Conservation (phyloP, 108 stramenopile genomes). For the Fistulifera pelliculosa region DNA sequence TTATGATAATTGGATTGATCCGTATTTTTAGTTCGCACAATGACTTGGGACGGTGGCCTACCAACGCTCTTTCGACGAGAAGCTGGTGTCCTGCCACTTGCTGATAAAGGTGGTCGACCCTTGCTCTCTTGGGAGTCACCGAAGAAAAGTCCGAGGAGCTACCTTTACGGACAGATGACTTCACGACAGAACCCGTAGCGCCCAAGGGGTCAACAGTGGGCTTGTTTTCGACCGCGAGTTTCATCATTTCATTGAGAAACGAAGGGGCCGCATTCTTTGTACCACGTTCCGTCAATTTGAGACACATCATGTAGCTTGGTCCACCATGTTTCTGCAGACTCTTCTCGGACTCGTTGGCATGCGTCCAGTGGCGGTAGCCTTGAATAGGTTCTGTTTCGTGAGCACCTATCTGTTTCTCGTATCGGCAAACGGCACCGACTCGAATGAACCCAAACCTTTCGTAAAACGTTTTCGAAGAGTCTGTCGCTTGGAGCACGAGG, state of each 20-base stretch:
- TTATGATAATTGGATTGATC: too few relatives aligned
- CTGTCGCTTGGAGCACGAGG: constrained; percentile 51
- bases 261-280: not conserved
- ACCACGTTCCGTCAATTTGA: constrained; percentile 17
- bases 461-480: constrained; percentile 41
- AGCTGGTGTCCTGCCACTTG: too few relatives aligned
- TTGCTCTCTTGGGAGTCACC: too few relatives aligned
- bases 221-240: constrained; percentile 14
- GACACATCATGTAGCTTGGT: constrained; percentile 64
- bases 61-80: too few relatives aligned
- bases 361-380: constrained; percentile 70
- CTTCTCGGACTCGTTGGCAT: constrained; percentile 41
- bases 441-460: constrained; percentile 64
- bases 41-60: too few relatives aligned
- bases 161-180: too few relatives aligned
- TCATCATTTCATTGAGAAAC: constrained; percentile 16
- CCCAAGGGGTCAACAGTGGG: constrained; percentile 23
- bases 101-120: too few relatives aligned
- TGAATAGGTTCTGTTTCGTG: constrained; percentile 21
- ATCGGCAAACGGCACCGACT: constrained; percentile 58
- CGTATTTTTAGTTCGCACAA: too few relatives aligned
- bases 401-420: constrained; percentile 12
- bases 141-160: too few relatives aligned
- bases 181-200: not conserved
- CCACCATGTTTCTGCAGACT: constrained; percentile 47